Conservation (phyloP, 1,284 basidiomycete species). For the Bjerkandera adusta region DNA sequence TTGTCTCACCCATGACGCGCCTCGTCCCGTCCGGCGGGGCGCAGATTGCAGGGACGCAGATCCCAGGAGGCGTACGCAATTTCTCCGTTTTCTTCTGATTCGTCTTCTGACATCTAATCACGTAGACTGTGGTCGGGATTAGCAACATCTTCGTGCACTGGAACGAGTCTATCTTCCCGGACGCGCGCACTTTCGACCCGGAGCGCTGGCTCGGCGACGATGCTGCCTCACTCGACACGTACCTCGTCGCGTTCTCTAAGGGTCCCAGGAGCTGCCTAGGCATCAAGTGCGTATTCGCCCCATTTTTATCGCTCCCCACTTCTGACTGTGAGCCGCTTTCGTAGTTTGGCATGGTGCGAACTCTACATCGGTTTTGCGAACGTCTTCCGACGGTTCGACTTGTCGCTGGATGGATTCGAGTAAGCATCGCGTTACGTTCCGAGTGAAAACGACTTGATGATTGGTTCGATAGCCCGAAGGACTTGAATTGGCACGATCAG, state of each 20-base stretch:
- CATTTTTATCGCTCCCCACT: neutral
- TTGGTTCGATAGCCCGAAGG: conserved; percentile 4
- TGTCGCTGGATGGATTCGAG: neutral
- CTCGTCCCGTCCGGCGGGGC: conserved; percentile 19
- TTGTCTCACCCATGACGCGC: conserved; percentile 14
- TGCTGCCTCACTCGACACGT: conserved; percentile 15
- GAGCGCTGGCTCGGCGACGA: conserved; percentile 7
- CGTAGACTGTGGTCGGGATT: conserved; percentile 7
- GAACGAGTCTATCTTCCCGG: neutral
- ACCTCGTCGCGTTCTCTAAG: conserved; percentile 19
- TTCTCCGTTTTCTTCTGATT: conserved; percentile 2
- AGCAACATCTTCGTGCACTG: neutral
- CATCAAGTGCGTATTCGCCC: conserved; percentile 19
- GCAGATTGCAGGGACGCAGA: conserved; percentile 14
- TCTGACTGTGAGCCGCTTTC: neutral
- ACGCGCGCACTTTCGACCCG: neutral
- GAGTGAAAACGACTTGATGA: neutral
- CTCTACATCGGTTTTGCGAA: conserved; percentile 4
- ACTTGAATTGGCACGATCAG: conserved; percentile 22
- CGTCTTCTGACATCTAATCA: conserved; percentile 25
- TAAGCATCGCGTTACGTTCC: neutral
- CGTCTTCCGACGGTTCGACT: conserved; percentile 5
- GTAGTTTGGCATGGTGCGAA: conserved; percentile 9
- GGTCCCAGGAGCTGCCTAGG: conserved; percentile 25
- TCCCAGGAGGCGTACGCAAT: conserved; percentile 24